These are phyloP conservation scores for Coemansia sp. DNA, from an alignment of 192 early-diverging fungal species.

Conservation along the genomic window DNA sequence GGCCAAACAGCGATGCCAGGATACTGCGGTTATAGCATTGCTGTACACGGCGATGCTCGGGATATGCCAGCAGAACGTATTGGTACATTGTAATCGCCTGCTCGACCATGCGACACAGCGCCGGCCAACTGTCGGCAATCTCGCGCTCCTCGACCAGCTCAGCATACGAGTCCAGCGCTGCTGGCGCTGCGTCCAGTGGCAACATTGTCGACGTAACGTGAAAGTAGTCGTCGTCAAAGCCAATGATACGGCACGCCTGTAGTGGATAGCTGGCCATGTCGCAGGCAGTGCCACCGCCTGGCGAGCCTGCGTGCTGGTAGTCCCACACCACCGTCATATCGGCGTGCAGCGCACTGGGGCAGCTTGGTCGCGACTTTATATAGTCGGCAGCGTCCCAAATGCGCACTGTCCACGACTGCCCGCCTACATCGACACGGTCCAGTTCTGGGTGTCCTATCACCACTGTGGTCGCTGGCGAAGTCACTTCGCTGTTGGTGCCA, in stretches of 20 bases:
- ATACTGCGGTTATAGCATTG: constrained; percentile 56
- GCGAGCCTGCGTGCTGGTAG: constrained; percentile 26
- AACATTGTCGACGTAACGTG: constrained; percentile 42
- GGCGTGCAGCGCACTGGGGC: constrained; percentile 32
- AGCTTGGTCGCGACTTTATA: constrained; percentile 23
- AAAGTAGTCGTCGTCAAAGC: constrained; percentile 47
- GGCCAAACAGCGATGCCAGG: constrained; percentile 49
- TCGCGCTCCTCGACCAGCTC: constrained; percentile 51
- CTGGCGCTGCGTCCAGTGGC: constrained; percentile 24
- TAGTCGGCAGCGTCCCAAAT: constrained; percentile 50
- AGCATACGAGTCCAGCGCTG: constrained; percentile 33
- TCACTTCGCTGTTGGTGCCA: constrained; percentile 1
- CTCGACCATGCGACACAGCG: constrained; percentile 48
- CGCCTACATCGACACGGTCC: constrained; percentile 51
- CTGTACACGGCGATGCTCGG: constrained; percentile 50
- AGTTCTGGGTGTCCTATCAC: constrained; percentile 42
- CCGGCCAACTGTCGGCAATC: constrained; percentile 45
- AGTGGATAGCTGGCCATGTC: constrained; percentile 30
- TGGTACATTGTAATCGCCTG: constrained; percentile 48
- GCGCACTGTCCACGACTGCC: constrained; percentile 50
- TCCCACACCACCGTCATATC: constrained; percentile 53
- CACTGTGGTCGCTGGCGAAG: background rate
- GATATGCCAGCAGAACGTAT: constrained; percentile 47
- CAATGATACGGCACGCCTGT: constrained; percentile 45
- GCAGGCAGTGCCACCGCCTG: background rate